Percentiles rank a stretch among this genome's conserved stretches.
Evolutionary conservation across 805 yeast genomes (phyloP).

Genomic region (Isabelozyma heimii): DNA sequence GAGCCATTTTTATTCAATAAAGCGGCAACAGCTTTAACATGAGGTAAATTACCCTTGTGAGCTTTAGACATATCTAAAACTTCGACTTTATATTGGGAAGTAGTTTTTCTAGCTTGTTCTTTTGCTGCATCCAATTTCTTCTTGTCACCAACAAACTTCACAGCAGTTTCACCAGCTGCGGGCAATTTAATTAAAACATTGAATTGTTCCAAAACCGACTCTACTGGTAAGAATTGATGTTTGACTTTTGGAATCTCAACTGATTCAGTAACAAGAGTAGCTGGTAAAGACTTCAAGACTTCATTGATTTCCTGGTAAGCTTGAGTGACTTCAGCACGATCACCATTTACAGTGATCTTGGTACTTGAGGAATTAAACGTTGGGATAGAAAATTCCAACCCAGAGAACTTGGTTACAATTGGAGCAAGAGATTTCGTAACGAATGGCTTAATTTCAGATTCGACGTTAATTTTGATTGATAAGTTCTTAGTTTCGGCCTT

Average conservation of each 20-base stretch:
- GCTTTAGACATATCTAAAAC: conserved; percentile 83
- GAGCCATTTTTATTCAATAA: conserved; percentile 55
- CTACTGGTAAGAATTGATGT: conserved; percentile 66
- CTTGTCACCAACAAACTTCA: conserved; percentile 62
- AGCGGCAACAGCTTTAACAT: conserved; percentile 73
- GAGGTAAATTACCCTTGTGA: conserved; percentile 74
- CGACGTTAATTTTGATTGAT: conserved; percentile 48
- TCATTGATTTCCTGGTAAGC: conserved; percentile 52
- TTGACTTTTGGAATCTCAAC: conserved; percentile 64
- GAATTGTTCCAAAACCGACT: conserved; percentile 49
- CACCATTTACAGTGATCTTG: conserved; percentile 60
- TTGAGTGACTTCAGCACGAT: conserved; percentile 59
- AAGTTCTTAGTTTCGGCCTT: conserved; percentile 67
- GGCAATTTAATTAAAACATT: conserved; percentile 61
- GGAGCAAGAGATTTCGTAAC: conserved; percentile 29
- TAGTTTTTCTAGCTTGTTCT: conserved; percentile 54
- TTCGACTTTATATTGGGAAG: conserved; percentile 60
- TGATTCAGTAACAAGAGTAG: conserved; percentile 48
- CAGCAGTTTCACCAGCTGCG: conserved; percentile 44
- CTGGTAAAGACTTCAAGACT: conserved; percentile 42
- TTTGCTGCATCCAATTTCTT: conserved; percentile 60
- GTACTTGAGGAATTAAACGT: conserved; percentile 33
- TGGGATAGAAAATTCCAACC: conserved; percentile 34
- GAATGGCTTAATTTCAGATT: conserved; percentile 43
- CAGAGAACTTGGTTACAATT: conserved; percentile 18